phyloP scores from a whole-genome alignment of 208 protist genomes.

The Balamuthia mandrillaris region DNA sequence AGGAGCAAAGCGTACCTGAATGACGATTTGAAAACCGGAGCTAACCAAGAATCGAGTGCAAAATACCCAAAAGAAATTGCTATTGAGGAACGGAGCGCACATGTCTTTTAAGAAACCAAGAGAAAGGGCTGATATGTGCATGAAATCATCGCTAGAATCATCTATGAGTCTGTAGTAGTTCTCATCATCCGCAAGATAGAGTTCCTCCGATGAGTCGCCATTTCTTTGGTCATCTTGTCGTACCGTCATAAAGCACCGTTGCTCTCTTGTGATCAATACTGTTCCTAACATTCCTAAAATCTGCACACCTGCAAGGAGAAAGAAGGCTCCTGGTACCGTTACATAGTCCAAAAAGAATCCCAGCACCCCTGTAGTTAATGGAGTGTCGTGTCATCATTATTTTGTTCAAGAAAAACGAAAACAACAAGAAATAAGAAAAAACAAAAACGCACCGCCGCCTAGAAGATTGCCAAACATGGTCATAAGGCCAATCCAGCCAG shows the following conservation, averaged over 20 bases:
- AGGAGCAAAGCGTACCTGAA: neutral
- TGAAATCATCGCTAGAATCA: neutral
- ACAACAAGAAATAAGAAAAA: neutral
- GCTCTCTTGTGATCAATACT: neutral
- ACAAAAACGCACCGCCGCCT: neutral
- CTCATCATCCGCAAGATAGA: neutral
- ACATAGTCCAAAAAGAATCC: neutral
- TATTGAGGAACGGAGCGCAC: neutral
- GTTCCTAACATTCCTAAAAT: neutral
- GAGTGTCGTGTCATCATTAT: neutral
- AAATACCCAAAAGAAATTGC: neutral
- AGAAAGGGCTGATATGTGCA: too few species aligned
- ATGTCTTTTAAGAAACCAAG: too few species aligned
- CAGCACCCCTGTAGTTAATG: neutral
- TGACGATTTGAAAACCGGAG: neutral
- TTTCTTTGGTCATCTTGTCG: neutral
- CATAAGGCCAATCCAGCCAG: neutral
- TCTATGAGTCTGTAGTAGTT: neutral
- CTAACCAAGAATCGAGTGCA: neutral
- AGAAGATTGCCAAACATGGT: neutral
- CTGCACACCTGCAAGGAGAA: neutral
- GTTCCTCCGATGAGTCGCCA: neutral
- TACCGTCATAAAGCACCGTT: neutral
- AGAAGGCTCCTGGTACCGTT: neutral
- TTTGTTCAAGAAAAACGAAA: neutral